A percentile compares a stretch with the other conserved stretches of the same genome.
phyloP scores from a whole-genome alignment of 345 rosid species.

The Tarenaya hassleriana region DNA sequence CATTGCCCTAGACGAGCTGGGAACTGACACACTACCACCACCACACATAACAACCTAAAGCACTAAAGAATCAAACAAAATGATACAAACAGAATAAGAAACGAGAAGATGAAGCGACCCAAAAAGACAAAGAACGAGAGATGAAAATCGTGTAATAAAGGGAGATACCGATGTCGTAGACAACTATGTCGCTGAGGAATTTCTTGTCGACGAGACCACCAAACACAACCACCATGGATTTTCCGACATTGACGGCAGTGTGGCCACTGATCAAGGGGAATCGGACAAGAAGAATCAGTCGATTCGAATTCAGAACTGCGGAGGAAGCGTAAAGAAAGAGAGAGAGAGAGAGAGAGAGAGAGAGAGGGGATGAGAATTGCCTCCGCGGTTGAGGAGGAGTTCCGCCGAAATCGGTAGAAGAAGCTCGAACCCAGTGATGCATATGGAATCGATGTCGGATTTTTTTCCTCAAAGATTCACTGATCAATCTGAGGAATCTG shows the following conservation, averaged over 20 bases:
- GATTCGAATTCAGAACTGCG: constrained; percentile 4
- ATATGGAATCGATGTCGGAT: constrained; percentile 27
- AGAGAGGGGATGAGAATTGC: constrained; percentile 18
- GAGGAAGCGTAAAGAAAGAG: background rate
- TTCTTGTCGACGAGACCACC: constrained; percentile 85
- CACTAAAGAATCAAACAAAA: background rate
- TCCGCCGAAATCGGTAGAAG: constrained; percentile 74
- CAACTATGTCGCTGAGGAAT: constrained; percentile 61
- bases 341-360: background rate
- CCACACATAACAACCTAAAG: background rate
- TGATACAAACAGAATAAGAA: background rate
- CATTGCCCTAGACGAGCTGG: background rate
- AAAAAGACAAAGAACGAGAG: background rate
- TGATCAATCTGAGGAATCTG: constrained; percentile 13
- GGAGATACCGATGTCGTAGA: constrained; percentile 69
- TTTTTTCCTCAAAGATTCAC: constrained; percentile 2
- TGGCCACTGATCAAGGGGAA: constrained; percentile 58
- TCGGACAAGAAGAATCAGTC: constrained; percentile 7
- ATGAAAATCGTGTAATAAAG: background rate
- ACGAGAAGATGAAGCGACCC: background rate
- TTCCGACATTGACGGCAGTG: constrained; percentile 64
- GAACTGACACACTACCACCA: background rate
- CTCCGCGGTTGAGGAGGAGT: constrained; percentile 83
- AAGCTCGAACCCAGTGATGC: constrained; percentile 92
- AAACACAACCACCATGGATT: constrained; percentile 74